Percentiles rank a stretch among this genome's conserved stretches.
These are phyloP conservation scores for Kurtzmaniella quercitrusa DNA, from an alignment of 1,139 yeast species.

Conservation along the genomic window DNA sequence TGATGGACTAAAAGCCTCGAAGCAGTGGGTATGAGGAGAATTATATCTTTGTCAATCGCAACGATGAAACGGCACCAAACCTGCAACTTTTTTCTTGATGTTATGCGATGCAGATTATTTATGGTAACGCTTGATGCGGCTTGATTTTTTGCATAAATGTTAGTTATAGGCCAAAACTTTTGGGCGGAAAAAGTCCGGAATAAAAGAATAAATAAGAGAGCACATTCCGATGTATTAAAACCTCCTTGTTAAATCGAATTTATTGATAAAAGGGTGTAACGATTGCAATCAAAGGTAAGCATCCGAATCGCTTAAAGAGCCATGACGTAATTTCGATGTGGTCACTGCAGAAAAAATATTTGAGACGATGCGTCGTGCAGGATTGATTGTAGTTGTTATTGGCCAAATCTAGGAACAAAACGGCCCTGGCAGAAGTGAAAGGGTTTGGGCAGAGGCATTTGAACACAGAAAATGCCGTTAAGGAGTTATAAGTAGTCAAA, in stretches of 20 bases:
- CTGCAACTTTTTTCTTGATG: not conserved
- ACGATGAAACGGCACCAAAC: constrained; percentile 21
- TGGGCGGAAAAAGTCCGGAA: too few relatives aligned
- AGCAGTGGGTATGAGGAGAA: not conserved
- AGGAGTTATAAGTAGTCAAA: too few relatives aligned
- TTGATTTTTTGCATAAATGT: too few relatives aligned
- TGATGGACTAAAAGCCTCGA: not conserved
- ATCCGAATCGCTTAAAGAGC: not conserved
- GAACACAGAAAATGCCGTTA: too few relatives aligned
- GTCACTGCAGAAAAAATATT: not conserved
- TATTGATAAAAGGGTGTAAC: too few relatives aligned
- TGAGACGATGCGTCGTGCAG: not conserved
- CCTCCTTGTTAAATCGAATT: too few relatives aligned
- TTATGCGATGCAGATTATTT: not conserved
- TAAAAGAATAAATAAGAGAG: too few relatives aligned
- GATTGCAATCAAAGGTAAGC: too few relatives aligned
- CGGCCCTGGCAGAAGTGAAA: too few relatives aligned
- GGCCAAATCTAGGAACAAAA: not conserved
- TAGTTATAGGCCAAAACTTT: too few relatives aligned
- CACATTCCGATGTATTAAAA: too few relatives aligned
- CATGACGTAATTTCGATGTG: not conserved
- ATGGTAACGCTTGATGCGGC: not conserved
- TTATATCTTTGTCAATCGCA: constrained; percentile 20
- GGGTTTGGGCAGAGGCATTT: too few relatives aligned
- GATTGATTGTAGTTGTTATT: not conserved